Base-by-base conservation (phyloP, 73 alveolate genomes). In the Paramecium sexaurelia region DNA sequence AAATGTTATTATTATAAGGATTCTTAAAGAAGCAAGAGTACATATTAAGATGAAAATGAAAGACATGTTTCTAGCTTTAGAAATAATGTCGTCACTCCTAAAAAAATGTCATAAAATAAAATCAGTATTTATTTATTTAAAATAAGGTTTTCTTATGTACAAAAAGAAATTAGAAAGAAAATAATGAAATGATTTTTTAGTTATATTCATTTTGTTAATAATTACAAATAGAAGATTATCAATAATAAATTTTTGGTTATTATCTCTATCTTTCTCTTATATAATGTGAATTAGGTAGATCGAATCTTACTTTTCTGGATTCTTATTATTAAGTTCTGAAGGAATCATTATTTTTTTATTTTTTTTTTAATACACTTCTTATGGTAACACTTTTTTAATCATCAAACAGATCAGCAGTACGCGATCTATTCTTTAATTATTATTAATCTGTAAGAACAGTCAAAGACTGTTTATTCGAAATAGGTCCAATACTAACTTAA, bases 101-200 rank as follows among this genome's bases (percentile, higher is more conserved):
- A 32, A 73, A 32, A 73, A 24, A 32, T 27, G 43, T 19, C 32
- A 20, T 73, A 35, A 39, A 73, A 73, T 20, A 73, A 73, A 73
- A 73, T 73, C 32, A 73, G 87, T 73, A 73, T 2, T 11, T 13
- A 9, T 32, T 73, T 13, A 35, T 11, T 33, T 7, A 24, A 66
- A 66, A 13, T 36, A 27, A 73, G 87, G 87, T 73, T 73, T 73
- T 26, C 35, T 73, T 33, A 73, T 73, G 87, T 73, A 73, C 56
- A 73, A 73, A 11, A 73, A 73, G 56, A 27, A 73, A 39, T 33
- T 39, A n/a, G 87, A 73, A 73, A 73, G 56, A 73, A 73, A 39
- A n/a, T 11, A n/a, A 11, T 73, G 87, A 73, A 66, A 66, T 27
- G 19, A 8, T 1, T 66, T 66, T 66, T 66, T 66, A 51, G 32